phyloP scores from a whole-genome alignment of 345 rosid genomes.

The Eucalyptus polyanthemos region DNA sequence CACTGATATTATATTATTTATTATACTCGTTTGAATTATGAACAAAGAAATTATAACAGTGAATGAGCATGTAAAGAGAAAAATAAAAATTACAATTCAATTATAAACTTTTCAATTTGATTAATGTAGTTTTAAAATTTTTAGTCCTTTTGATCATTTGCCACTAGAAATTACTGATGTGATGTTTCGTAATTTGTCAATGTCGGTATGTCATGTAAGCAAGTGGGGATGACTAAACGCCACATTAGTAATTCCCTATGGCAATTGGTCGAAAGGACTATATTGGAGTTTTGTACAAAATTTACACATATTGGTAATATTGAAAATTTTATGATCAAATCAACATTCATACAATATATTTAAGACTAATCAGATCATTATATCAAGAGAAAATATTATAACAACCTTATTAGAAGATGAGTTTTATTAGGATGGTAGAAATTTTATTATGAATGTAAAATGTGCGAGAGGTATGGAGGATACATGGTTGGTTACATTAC shows the following conservation, averaged over 20 bases:
- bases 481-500: background rate
- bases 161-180: background rate
- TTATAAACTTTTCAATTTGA: background rate
- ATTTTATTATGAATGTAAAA: background rate
- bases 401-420: background rate
- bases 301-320: background rate
- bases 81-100: fast-evolving
- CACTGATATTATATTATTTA: background rate
- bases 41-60: background rate
- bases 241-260: background rate
- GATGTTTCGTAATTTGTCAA: background rate
- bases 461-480: background rate
- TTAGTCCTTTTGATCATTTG: no score
- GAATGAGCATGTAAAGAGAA: background rate
- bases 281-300: background rate
- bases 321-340: background rate
- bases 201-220: fast-evolving
- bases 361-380: background rate
- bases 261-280: fast-evolving
- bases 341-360: fast-evolving
- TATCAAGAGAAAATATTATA: background rate
- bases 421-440: no score
- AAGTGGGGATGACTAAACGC: background rate
- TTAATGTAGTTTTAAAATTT: no score
- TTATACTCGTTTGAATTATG: background rate